These are phyloP conservation scores for Clavaria fumosa DNA, from an alignment of 768 basidiomycete genomes.

Conservation along the genomic window DNA sequence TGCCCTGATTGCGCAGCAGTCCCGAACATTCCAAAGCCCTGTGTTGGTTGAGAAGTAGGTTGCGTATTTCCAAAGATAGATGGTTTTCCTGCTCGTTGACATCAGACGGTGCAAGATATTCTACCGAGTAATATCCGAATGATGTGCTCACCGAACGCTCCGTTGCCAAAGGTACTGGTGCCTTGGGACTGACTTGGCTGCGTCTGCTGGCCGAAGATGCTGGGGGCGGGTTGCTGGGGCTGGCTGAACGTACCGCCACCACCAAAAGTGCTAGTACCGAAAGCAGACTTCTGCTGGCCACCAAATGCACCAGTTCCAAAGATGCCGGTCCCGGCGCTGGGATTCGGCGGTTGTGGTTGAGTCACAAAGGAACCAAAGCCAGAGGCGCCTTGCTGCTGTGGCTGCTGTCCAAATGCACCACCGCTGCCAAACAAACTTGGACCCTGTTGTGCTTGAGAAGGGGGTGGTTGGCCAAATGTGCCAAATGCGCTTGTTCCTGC, in stretches of 20 bases:
- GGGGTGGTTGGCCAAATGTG: constrained; percentile 35
- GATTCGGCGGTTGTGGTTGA: constrained; percentile 12
- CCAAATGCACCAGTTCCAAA: constrained; percentile 7
- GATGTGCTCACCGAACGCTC: constrained; percentile 4
- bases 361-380: constrained; percentile 23
- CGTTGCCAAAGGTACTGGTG: neutral
- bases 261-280: constrained; percentile 22
- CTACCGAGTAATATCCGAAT: neutral
- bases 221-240: constrained; percentile 13
- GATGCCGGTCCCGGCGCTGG: constrained; percentile 1
- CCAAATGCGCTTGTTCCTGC: constrained; percentile 31
- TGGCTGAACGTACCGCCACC: constrained; percentile 18
- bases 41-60: constrained; percentile 24
- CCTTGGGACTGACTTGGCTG: no score
- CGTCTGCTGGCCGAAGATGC: constrained; percentile 6
- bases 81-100: no score
- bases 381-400: constrained; percentile 10
- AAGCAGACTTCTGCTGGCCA: neutral
- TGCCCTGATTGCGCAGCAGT: no score
- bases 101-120: no score
- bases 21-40: no score
- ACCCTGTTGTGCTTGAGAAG: constrained; percentile 20
- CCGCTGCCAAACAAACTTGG: constrained; percentile 23
- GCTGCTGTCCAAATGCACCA: constrained; percentile 21
- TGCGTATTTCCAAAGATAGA: constrained; percentile 28